Evolutionary conservation across 331 rosid genomes (phyloP), one percentile per base, ranked within the genome.

Genomic region (Acacia pycnantha): DNA sequence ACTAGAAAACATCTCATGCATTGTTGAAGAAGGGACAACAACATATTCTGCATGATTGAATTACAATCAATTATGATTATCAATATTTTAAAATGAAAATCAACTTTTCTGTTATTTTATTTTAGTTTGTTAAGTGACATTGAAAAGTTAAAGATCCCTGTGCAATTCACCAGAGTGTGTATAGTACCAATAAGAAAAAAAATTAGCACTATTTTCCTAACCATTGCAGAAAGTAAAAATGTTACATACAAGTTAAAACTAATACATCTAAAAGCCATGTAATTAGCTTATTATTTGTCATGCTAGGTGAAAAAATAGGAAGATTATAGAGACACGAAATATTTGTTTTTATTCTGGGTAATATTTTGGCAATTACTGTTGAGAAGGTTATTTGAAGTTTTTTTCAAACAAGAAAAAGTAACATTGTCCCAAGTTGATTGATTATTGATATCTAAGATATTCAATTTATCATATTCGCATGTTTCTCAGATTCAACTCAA

Each of bases 401-500:
- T 19, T 19, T 29, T 3, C 73, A 19, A 9, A 66, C 10, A 66
- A 67, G 48, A 18, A 44, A 46, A 72, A 8, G 24, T 47, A 79
- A 68, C 66, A 11, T 22, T 22, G 33, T 26, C 56, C 24, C 15
- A 11, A 47, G 24, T 40, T 73, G 35, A 46, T 58, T 48, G 29
- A 59, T 51, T 51, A 51, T 16, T 41, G 35, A 50, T 21, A 22
- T 78, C 7, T 74, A 74, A 59, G 35, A 74, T 44, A 41, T 48
- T 69, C 27, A 48, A 31, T 26, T 64, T 64, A 73, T 75, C 75
- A 35, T 77, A 51, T 48, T 69, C 48, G 35, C 44, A 61, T 86
- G 43, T 81, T 80, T 78, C 71, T 80, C 91, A 95, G 98, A 89
- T 93, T 81, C 87, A 90, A 58, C 66, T 90, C 50, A 91, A 91